A percentile compares a stretch with the other conserved stretches of the same genome.
These are phyloP conservation scores for Lotmaria passim DNA, from an alignment of 208 protist species.

Conservation along the genomic window DNA sequence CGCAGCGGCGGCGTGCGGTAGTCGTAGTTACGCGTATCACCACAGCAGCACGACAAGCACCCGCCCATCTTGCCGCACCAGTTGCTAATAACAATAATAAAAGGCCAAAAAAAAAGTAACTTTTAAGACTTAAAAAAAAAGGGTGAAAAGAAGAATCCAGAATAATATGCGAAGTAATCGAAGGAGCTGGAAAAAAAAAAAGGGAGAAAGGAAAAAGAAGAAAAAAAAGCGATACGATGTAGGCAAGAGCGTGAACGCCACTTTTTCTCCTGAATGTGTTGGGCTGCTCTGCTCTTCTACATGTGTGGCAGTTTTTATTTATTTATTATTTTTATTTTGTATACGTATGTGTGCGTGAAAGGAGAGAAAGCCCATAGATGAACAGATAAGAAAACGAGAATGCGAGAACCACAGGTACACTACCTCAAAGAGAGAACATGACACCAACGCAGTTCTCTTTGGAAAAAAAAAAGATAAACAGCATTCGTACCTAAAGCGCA, in stretches of 20 bases:
- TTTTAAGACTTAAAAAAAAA: background rate
- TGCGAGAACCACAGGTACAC: background rate
- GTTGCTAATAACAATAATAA: background rate
- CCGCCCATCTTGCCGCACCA: constrained; percentile 5
- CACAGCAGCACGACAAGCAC: constrained; percentile 34
- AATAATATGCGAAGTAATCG: no score
- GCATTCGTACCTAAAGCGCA: background rate
- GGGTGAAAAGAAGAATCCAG: constrained; percentile 5
- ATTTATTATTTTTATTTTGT: no score
- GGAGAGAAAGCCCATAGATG: no score
- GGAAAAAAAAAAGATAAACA: constrained; percentile 26
- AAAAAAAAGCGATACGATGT: background rate
- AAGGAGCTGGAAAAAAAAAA: no score
- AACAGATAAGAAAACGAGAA: no score
- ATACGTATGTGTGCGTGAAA: no score
- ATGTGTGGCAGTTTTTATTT: no score
- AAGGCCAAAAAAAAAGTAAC: background rate
- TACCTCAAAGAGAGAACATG: no score
- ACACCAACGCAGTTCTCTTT: no score
- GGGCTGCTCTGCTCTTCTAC: no score
- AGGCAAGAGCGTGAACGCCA: no score
- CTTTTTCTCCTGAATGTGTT: no score
- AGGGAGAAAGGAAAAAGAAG: constrained; percentile 5
- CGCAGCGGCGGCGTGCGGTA: constrained; percentile 4
- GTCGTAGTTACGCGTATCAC: constrained; percentile 1